Evolutionary conservation across 2,329 filamentous ascomycete genomes (phyloP), one percentile per base, ranked within the genome.

Genomic region (Emericellopsis cladophorae): DNA sequence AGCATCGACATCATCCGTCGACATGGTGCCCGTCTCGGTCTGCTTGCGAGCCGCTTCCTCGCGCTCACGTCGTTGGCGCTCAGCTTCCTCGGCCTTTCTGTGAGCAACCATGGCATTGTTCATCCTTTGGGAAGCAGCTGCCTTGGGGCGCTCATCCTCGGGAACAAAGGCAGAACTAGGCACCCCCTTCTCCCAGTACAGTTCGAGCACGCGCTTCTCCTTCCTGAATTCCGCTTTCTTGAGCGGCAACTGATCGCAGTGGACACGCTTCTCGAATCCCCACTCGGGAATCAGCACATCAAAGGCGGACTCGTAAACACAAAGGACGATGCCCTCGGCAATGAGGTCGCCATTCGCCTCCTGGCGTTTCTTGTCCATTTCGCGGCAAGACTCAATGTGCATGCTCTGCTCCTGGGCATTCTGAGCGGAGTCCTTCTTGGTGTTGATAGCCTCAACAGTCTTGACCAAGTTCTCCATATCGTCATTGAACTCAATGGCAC

Each of bases 151-250:
- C 68, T 98, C 92, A 57, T 98, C 92, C 57, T 98, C 92, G 3
- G 92, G 92, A 40, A 98, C 82, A 52, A 93, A 98, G 3, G 89
- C 85, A 35, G 90, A 95, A 47, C 89, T 96, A 23, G 90, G 87
- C 7, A 96, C 88, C 37, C 92, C 92, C 76, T 96, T 98, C 79
- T 98, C 92, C 92, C 92, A 98, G 72, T 95, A 98, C 14, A 98
- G 75, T 65, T 98, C 92, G 37, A 98, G 73, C 24, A 96, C 78
- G 42, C 92, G 80, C 67, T 89, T 86, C 58, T 94, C 88, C 72
- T 96, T 96, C 62, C 93, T 81, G 65, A 92, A 98, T 59, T 98
- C 92, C n/a, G 92, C 92, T 72, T 98, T 98, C 76, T 96, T 90
- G 51, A 98, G 69, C 24, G 92, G 92, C 57, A 98, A 72, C 68